Conservation (phyloP, 1,139 yeast species). For the Yamadazyma diddensiae region DNA sequence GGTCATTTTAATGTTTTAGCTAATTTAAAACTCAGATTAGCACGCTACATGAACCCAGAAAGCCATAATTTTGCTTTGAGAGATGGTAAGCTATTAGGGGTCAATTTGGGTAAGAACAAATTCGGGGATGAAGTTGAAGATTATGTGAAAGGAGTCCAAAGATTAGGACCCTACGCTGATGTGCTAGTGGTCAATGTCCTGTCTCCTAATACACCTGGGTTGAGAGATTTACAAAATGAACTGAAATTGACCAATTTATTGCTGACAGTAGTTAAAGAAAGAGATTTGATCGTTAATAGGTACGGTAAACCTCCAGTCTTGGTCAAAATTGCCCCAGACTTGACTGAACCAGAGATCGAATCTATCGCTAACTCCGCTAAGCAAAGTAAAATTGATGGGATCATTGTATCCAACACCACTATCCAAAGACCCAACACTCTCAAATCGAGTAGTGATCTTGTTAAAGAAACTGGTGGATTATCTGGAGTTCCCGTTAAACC, state of each 20-base stretch:
- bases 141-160: constrained; percentile 77
- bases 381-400: constrained; percentile 80
- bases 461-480: constrained; percentile 76
- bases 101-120: constrained; percentile 90
- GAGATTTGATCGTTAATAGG: constrained; percentile 44
- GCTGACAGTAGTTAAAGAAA: constrained; percentile 58
- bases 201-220: constrained; percentile 94
- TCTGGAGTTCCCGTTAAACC: constrained; percentile 94
- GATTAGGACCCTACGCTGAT: constrained; percentile 83
- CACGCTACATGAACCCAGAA: constrained; percentile 31
- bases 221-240: constrained; percentile 81
- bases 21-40: constrained; percentile 60
- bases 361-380: constrained; percentile 83
- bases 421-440: constrained; percentile 68
- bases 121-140: constrained; percentile 86
- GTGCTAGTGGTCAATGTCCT: constrained; percentile 90
- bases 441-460: constrained; percentile 44
- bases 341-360: constrained; percentile 74
- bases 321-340: constrained; percentile 93
- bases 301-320: constrained; percentile 67
- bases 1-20: constrained; percentile 80
- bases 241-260: constrained; percentile 66
- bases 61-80: constrained; percentile 60
- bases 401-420: constrained; percentile 89
- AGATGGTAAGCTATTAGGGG: constrained; percentile 66